Evolutionary conservation across 148 eudicot species (phyloP), one percentile per base, ranked within the genome.

Genomic region (Chenopodium berlandieri): DNA sequence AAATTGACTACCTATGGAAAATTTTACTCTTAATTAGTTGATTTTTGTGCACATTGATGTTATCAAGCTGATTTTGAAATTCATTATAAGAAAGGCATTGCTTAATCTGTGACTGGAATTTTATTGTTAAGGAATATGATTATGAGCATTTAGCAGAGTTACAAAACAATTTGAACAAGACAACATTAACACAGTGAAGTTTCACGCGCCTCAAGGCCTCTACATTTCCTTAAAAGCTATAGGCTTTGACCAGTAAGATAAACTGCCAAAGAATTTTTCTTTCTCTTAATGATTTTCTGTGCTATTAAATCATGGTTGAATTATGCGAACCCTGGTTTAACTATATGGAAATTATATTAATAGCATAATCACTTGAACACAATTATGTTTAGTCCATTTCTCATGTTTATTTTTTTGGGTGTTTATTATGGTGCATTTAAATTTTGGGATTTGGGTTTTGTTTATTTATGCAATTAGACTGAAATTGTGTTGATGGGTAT

Each of bases 181-280:
- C 37, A 69, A 48, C 75, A 69, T 20, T 23, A 46, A 47, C 48
- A 70, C 23, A 50, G 30, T 73, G 70, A 72, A 80, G 37, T 63
- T n/a, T 47, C 1, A 82, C 88, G 13, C 86, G 91, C 98, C 98
- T 95, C 94, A 9, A 94, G 88, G 54, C 98, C 98, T 80, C 78
- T 87, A 17, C 64, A 87, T 77, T 75, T 92, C 79, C 92, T 82
- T 4, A 89, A 14, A 23, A 86, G 73, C 11, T 93, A 94, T 4
- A 95, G 86, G 47, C 91, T 80, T 79, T 87, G 89, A 67, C 96
- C 98, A 44, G 92, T 93, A 32, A 95, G 89, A 82, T 83, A 78
- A 72, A 92, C 91, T n/a, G 96, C 90, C 13, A 88, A 83, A 12
- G 98, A 95, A 77, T 89, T 85, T 68, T 81, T 88, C 69, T 95